phyloP scores from a whole-genome alignment of 495 filamentous ascomycete genomes.

The Penicillium verhagenii region DNA sequence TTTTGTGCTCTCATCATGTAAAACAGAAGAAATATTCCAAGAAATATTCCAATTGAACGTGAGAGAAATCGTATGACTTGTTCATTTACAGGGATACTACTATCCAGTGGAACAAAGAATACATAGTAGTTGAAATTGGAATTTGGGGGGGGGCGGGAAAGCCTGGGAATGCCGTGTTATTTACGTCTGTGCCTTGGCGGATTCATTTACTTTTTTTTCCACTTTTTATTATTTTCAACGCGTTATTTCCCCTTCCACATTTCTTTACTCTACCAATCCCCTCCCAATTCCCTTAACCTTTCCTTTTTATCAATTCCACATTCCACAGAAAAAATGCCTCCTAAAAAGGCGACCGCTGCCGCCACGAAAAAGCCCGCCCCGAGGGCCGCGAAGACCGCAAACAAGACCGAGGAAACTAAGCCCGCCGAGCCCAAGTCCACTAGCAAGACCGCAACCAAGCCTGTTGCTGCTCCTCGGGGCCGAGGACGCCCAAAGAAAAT shows the following conservation, averaged over 20 bases:
- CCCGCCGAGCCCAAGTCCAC: slow-evolving; percentile 10
- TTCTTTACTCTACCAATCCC: not conserved
- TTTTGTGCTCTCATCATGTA: too few relatives aligned
- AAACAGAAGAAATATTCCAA: too few relatives aligned
- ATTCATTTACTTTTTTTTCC: slow-evolving; percentile 11
- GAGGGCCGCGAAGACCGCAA: slow-evolving; percentile 16
- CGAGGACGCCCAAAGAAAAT: slow-evolving; percentile 21
- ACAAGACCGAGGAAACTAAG: slow-evolving; percentile 11
- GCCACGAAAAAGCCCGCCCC: slow-evolving; percentile 10
- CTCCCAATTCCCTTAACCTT: not conserved
- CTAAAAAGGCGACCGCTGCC: slow-evolving; percentile 28
- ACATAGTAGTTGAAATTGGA: not conserved
- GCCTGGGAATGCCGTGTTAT: slow-evolving; percentile 25
- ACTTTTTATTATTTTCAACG: slow-evolving; percentile 6
- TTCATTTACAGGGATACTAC: not conserved
- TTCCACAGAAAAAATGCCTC: slow-evolving; percentile 31
- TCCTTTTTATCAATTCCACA: slow-evolving; percentile 8
- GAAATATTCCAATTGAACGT: too few relatives aligned
- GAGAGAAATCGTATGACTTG: not conserved
- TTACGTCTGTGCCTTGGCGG: slow-evolving; percentile 12
- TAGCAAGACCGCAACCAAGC: slow-evolving; percentile 2
- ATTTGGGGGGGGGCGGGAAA: not conserved
- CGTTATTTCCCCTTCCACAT: slow-evolving; percentile 9
- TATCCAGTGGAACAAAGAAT: not conserved
- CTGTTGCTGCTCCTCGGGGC: not conserved